These are phyloP conservation scores for Pisolithus orientalis DNA, from an alignment of 768 basidiomycete genomes.

Conservation along the genomic window DNA sequence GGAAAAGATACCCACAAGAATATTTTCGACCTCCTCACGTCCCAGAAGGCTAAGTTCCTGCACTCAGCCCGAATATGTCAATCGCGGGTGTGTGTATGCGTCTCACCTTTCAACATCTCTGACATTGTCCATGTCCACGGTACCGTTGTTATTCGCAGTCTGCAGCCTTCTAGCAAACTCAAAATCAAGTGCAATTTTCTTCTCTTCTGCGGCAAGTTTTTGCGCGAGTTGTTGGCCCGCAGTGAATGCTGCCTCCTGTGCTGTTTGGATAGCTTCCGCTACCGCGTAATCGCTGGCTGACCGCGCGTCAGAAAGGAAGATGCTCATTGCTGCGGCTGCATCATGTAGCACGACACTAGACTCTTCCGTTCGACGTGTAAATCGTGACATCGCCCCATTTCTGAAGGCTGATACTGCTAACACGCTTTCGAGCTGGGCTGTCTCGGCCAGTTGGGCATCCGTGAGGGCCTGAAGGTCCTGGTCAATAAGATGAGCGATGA, in stretches of 20 bases:
- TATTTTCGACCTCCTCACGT: conserved; percentile 18
- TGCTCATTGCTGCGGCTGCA: conserved; percentile 21
- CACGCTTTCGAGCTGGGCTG: conserved; percentile 27
- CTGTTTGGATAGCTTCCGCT: conserved; percentile 28
- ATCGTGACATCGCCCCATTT: conserved; percentile 11
- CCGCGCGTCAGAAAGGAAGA: conserved; percentile 23
- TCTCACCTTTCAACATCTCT: conserved; percentile 28
- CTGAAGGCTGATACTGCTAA: conserved; percentile 20
- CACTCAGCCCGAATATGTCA: neutral
- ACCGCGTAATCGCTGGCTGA: conserved; percentile 25
- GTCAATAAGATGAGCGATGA: conserved; percentile 30
- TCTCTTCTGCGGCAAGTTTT: conserved; percentile 31
- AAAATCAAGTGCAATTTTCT: conserved; percentile 29
- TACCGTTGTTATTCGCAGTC: conserved; percentile 21
- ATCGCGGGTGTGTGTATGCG: neutral
- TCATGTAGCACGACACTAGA: conserved; percentile 9
- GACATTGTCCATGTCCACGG: conserved; percentile 20
- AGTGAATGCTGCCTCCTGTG: conserved; percentile 17
- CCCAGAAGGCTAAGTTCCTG: conserved; percentile 19
- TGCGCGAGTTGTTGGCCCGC: conserved; percentile 31
- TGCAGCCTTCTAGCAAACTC: conserved; percentile 33
- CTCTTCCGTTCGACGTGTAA: conserved; percentile 1
- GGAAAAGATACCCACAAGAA: conserved; percentile 14
- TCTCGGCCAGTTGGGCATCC: conserved; percentile 26
- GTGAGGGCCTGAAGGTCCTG: conserved; percentile 23